phyloP scores from a whole-genome alignment of 2,329 filamentous ascomycete species.

The Ceratocystis cubensis region DNA sequence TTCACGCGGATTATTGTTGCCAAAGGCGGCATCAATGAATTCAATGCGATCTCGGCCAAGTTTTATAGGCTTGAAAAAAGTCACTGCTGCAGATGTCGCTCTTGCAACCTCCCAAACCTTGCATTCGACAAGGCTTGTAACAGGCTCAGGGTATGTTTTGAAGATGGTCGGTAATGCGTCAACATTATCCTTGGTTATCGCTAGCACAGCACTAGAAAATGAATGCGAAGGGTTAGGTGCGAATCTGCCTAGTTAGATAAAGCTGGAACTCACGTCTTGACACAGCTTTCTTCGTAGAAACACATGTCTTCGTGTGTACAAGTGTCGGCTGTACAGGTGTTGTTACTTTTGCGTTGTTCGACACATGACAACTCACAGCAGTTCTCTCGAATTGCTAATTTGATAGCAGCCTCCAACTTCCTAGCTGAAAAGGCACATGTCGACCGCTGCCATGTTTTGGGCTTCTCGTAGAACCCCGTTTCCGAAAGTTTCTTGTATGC shows the following conservation, averaged over 20 bases:
- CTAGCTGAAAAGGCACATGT: neutral
- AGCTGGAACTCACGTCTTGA: too few relatives aligned
- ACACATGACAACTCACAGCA: neutral
- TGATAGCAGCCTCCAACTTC: neutral
- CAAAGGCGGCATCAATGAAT: slow-evolving; percentile 27
- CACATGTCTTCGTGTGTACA: neutral
- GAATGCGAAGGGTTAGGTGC: too few relatives aligned
- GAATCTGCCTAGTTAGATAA: too few relatives aligned
- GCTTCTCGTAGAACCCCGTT: neutral
- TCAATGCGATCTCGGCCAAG: slow-evolving; percentile 21
- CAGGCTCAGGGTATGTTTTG: too few relatives aligned
- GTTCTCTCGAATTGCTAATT: neutral
- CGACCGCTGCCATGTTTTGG: accelerated
- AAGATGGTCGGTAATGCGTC: too few relatives aligned
- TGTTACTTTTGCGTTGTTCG: neutral
- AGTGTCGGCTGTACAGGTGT: neutral
- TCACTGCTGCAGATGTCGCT: neutral
- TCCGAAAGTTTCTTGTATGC: neutral
- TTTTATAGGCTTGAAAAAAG: neutral
- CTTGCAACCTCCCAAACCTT: neutral
- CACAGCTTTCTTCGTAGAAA: neutral
- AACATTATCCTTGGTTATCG: too few relatives aligned
- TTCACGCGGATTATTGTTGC: slow-evolving; percentile 23
- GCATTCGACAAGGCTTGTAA: slow-evolving; percentile 23
- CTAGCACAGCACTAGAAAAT: too few relatives aligned